phyloP scores from a whole-genome alignment of 306 rosid genomes.

The Vigna hirtella region DNA sequence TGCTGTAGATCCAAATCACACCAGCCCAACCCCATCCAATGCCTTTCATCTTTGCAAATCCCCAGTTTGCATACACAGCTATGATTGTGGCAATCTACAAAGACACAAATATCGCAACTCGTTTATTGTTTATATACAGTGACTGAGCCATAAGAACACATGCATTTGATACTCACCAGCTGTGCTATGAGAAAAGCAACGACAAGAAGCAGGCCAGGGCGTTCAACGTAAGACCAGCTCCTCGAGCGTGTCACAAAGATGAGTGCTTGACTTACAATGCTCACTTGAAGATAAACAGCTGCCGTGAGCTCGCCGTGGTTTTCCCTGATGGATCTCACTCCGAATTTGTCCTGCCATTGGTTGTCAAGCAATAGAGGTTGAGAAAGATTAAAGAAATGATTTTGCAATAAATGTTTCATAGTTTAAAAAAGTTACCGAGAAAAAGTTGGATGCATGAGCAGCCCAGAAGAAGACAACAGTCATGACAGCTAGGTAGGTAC shows the following conservation, averaged over 20 bases:
- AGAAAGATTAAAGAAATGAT: not conserved
- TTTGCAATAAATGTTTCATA: not conserved
- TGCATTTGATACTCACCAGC: constrained; percentile 47
- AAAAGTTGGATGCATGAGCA: constrained; percentile 67
- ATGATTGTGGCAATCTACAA: constrained; percentile 71
- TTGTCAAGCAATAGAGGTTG: not conserved
- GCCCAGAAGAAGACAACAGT: constrained; percentile 91
- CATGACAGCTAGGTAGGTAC: constrained; percentile 85
- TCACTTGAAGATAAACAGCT: constrained; percentile 93
- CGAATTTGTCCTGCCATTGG: constrained; percentile 65
- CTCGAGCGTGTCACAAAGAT: constrained; percentile 89
- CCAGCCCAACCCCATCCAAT: constrained; percentile 98
- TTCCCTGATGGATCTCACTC: constrained; percentile 65
- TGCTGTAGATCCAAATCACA: constrained; percentile 82
- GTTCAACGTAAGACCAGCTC: constrained; percentile 85
- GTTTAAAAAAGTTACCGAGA: constrained; percentile 53
- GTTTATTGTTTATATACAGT: no score
- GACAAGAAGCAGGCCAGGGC: constrained; percentile 74
- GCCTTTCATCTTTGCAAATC: constrained; percentile 70
- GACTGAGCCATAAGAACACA: no score
- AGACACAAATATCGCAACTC: not conserved
- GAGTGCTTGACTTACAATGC: constrained; percentile 90
- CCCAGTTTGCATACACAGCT: constrained; percentile 87
- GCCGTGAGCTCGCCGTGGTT: constrained; percentile 64
- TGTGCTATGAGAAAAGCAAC: constrained; percentile 76